Evolutionary conservation across 208 protist species (phyloP).

Genomic region (Trypanosoma congolense): DNA sequence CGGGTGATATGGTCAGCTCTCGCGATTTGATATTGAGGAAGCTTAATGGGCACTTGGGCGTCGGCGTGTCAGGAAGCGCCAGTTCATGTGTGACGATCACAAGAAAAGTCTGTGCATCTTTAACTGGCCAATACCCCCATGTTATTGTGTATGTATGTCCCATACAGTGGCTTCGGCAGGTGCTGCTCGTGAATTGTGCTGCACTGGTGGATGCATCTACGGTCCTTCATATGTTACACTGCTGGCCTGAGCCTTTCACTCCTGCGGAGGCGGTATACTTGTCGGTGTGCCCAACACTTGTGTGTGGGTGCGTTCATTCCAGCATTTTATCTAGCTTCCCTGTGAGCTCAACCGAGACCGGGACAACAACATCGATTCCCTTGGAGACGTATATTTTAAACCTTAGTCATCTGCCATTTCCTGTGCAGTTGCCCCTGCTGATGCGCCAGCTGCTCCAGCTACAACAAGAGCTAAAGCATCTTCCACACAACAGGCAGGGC

Average conservation of each 20-base stretch:
- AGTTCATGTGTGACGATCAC: too few relatives aligned
- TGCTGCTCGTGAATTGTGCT: slow-evolving; percentile 21
- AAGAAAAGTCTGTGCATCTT: too few relatives aligned
- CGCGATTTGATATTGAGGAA: slow-evolving; percentile 9
- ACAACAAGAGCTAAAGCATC: slow-evolving; percentile 1
- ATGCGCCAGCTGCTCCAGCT: slow-evolving; percentile 7
- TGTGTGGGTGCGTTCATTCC: slow-evolving; percentile 10
- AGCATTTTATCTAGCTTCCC: slow-evolving; percentile 1
- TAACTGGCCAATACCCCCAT: not conserved
- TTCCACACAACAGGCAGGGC: not conserved
- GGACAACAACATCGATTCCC: not conserved
- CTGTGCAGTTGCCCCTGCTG: slow-evolving; percentile 20
- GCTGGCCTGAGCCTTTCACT: not conserved
- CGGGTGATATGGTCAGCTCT: slow-evolving; percentile 9
- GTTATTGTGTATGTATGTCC: not conserved
- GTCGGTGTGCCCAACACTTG: slow-evolving; percentile 14
- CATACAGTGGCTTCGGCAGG: slow-evolving; percentile 13
- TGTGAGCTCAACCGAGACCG: not conserved
- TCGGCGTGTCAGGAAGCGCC: not conserved
- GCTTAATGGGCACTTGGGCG: not conserved
- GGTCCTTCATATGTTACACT: slow-evolving; percentile 1
- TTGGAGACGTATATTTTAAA: not conserved
- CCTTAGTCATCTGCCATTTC: slow-evolving; percentile 6
- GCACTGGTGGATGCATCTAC: slow-evolving; percentile 13
- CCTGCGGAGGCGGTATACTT: slow-evolving; percentile 10